Evolutionary conservation across 1,284 basidiomycete species (phyloP), one percentile per base, ranked within the genome.

Genomic region (Trichosporon sp.): DNA sequence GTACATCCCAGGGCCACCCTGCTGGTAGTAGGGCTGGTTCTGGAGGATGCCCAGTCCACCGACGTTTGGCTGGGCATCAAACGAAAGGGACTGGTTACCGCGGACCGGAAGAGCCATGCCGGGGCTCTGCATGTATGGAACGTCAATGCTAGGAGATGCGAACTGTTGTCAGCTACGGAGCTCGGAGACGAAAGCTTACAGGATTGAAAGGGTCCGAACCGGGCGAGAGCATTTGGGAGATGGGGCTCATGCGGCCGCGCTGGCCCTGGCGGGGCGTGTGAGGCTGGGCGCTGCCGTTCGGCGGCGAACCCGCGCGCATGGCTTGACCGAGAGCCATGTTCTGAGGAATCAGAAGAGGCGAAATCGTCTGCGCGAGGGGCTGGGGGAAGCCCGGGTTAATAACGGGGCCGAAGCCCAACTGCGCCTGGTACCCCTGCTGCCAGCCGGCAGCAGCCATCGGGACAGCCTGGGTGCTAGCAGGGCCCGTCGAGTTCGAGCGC

Each of bases 141-240:
- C 65, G 71, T 83, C 77, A 73, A 83, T 77, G 47, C 73, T 78
- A 0, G 78, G 76, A 23, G 78, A 80, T 15, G 78, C 76, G 66
- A 80, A 79, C 76, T 79, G 68, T 5, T 13, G 69, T 53, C 27
- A 69, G 68, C 47, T 21, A 34, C 12, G 2, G 12, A 15, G 4
- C 8, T 35, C 12, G 1, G 8, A 18, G 13, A 12, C 32, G 12
- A 64, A 7, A 4, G 76, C 80, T 75, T 66, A 83, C 81, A 8
- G 82, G 82, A 71, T 83, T 83, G 75, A 83, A 83, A 13, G 82
- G 82, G 72, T 83, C 82, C n/a, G 80, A 81, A 18, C 74, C 80
- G 9, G 82, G 82, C 69, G 75, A 77, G 77, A 83, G 80, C 78
- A 83, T 78, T 63, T 79, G 77, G 27, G 73, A 73, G 51, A 75